Percentiles rank a stretch among this genome's conserved stretches.
phyloP scores from a whole-genome alignment of 257 asterid genomes.

The Solanum chiquidenum region DNA sequence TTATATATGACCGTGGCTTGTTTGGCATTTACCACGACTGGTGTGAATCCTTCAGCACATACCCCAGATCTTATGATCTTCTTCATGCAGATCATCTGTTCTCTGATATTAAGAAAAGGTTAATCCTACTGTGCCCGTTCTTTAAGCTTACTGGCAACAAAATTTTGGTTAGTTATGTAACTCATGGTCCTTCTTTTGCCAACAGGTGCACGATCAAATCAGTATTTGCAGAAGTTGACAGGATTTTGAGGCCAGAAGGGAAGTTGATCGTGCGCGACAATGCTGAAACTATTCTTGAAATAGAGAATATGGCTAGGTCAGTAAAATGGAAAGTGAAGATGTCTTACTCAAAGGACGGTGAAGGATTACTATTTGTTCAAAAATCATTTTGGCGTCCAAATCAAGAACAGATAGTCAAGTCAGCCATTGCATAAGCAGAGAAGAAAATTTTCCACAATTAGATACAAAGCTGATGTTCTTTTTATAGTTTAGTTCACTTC shows the following conservation, averaged over 20 bases:
- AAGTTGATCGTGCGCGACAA: conserved; percentile 12
- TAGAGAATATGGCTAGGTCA: conserved; percentile 9
- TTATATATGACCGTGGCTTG: conserved; percentile 11
- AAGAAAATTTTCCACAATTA: background rate
- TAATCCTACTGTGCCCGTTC: background rate
- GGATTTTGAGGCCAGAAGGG: conserved; percentile 14
- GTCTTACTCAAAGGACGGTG: conserved; percentile 7
- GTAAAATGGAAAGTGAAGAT: conserved; percentile 3
- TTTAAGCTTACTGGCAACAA: background rate
- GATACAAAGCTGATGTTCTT: background rate
- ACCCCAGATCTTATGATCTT: conserved; percentile 13
- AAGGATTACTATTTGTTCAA: conserved; percentile 12
- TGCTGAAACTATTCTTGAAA: conserved; percentile 1
- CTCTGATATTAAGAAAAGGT: conserved; percentile 7
- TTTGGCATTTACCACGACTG: conserved; percentile 13
- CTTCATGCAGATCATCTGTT: conserved; percentile 13
- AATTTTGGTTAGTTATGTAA: background rate
- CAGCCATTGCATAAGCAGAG: background rate
- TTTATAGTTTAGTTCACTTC: background rate
- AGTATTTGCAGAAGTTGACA: conserved; percentile 11
- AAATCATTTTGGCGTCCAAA: conserved; percentile 10
- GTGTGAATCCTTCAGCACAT: conserved; percentile 15
- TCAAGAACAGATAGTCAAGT: conserved; percentile 1
- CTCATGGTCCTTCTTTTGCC: background rate
- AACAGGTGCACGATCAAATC: conserved; percentile 2